Evolutionary conservation across 1,139 yeast genomes (phyloP).

Genomic region (Arxiozyma slooffiae): DNA sequence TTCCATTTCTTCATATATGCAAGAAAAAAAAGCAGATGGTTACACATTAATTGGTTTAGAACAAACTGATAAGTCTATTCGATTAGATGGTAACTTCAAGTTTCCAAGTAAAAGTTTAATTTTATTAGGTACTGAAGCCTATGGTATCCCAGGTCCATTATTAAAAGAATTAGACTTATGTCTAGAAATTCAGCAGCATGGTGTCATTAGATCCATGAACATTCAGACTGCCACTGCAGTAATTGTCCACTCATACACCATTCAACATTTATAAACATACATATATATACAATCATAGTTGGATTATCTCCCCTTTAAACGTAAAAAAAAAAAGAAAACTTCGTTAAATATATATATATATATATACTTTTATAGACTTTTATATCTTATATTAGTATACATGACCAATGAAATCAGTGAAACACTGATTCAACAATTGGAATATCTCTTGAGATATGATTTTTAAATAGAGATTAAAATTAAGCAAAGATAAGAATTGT

Average conservation of each 20-base stretch:
- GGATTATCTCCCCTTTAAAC: background rate
- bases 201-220: constrained; percentile 89
- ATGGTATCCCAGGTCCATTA: constrained; percentile 83
- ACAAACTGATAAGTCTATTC: constrained; percentile 80
- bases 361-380: no score
- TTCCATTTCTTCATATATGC: constrained; percentile 47
- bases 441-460: no score
- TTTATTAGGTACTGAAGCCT: constrained; percentile 75
- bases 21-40: constrained; percentile 60
- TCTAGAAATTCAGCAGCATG: constrained; percentile 84
- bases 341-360: no score
- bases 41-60: constrained; percentile 83
- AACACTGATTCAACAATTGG: background rate
- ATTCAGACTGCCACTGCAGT: constrained; percentile 96
- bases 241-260: constrained; percentile 80
- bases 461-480: no score
- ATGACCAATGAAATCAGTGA: background rate
- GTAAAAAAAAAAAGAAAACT: no score
- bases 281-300: background rate
- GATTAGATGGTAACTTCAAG: constrained; percentile 48
- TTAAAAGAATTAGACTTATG: constrained; percentile 77
- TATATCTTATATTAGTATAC: no score
- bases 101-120: constrained; percentile 76
- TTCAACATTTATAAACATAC: constrained; percentile 43
- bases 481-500: background rate